Conservation (phyloP, 2,329 filamentous ascomycete species). For the Diaporthe caulivora region DNA sequence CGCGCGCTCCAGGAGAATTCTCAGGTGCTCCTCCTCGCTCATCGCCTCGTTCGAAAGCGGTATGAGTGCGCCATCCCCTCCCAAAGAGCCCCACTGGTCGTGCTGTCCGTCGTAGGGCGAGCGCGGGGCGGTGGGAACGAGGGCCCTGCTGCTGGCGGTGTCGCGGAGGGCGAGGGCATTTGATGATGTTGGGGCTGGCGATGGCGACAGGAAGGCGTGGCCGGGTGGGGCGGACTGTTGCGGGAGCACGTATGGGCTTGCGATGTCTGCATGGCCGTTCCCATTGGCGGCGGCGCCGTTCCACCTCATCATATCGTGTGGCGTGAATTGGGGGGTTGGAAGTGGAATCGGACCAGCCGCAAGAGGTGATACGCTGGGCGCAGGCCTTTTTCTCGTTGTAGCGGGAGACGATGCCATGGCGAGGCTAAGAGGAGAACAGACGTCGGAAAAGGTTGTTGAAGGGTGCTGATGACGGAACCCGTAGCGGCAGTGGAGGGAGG, state of each 20-base stretch:
- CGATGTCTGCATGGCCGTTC: conserved; percentile 52
- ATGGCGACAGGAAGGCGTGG: conserved; percentile 32
- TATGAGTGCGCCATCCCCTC: conserved; percentile 56
- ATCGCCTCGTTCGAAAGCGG: conserved; percentile 51
- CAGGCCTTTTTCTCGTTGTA: conserved; percentile 76
- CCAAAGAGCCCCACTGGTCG: conserved; percentile 55
- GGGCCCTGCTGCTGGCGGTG: conserved; percentile 64
- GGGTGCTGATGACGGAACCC: conserved; percentile 2
- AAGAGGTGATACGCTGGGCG: conserved; percentile 71
- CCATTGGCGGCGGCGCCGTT: conserved; percentile 52
- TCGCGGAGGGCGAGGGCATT: conserved; percentile 66
- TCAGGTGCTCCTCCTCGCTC: conserved; percentile 81
- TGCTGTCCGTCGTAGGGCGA: conserved; percentile 43
- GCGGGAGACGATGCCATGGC: conserved; percentile 62
- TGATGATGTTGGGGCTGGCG: conserved; percentile 49
- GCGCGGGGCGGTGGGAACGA: conserved; percentile 59
- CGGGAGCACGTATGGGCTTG: conserved; percentile 55
- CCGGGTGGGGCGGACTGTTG: conserved; percentile 42
- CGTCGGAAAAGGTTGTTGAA: conserved; percentile 19
- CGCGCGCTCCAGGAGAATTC: conserved; percentile 59
- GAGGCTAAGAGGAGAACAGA: conserved; percentile 28
- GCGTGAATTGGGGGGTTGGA: conserved; percentile 62
- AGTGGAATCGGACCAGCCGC: conserved; percentile 69
- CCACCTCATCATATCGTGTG: conserved; percentile 63
- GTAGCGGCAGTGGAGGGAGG: conserved; percentile 17